These are phyloP conservation scores for Euphorbia corollata DNA, from an alignment of 441 rosid genomes.

Conservation along the genomic window DNA sequence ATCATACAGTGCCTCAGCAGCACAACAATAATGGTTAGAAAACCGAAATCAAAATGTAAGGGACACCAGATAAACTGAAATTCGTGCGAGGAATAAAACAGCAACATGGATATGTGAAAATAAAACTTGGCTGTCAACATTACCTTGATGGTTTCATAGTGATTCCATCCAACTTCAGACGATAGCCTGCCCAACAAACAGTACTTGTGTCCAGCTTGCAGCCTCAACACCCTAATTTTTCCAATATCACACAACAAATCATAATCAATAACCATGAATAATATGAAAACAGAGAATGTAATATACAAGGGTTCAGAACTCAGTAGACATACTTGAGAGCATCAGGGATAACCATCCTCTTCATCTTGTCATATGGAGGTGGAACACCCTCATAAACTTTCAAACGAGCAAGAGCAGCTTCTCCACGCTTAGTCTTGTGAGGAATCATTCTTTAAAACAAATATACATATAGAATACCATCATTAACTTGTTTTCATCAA, in stretches of 20 bases:
- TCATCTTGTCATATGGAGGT: conserved; percentile 29
- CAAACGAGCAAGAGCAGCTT: conserved; percentile 31
- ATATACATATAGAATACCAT: neutral
- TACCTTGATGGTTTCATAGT: conserved; percentile 83
- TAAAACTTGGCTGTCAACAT: neutral
- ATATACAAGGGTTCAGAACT: neutral
- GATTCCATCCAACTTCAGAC: conserved; percentile 88
- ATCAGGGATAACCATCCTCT: conserved; percentile 35
- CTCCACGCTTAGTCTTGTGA: conserved; percentile 34
- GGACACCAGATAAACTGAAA: neutral
- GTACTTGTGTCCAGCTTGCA: conserved; percentile 74
- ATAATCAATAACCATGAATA: neutral
- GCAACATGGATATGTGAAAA: no score
- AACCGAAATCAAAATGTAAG: neutral
- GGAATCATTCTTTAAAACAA: conserved; percentile 28
- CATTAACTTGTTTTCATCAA: no score
- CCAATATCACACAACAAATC: neutral
- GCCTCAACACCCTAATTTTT: conserved; percentile 64
- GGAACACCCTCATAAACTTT: conserved; percentile 32
- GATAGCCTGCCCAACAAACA: conserved; percentile 66
- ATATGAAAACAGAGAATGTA: neutral
- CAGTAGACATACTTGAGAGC: conserved; percentile 27
- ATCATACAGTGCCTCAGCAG: neutral
- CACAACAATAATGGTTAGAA: neutral
- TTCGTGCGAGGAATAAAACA: neutral